A percentile compares a stretch with the other conserved stretches of the same genome.
Conservation (phyloP, 352 stramenopile species). For the Lagenidium sp. region DNA sequence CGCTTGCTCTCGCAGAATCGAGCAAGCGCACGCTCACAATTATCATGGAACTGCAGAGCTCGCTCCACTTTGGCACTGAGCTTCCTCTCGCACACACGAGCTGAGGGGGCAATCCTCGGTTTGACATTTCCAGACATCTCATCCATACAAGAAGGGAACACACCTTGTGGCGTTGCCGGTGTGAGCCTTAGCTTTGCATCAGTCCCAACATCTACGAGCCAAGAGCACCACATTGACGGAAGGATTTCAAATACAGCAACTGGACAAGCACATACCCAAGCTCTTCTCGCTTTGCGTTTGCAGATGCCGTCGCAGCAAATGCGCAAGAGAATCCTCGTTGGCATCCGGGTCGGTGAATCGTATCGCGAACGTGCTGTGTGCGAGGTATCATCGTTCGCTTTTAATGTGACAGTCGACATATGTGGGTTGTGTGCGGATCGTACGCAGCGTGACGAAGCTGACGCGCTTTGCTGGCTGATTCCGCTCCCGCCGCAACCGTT, state of each 20-base stretch:
- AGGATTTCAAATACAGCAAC: too few relatives aligned
- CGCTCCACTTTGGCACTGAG: slow-evolving; percentile 39
- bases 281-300: background rate
- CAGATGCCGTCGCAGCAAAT: slow-evolving; percentile 10
- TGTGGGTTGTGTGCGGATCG: background rate
- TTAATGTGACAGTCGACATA: background rate
- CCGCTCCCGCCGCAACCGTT: slow-evolving; percentile 5
- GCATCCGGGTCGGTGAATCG: slow-evolving; percentile 6
- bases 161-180: too few relatives aligned
- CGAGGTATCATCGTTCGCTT: background rate
- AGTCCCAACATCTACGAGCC: too few relatives aligned
- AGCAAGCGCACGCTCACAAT: slow-evolving; percentile 42
- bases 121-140: too few relatives aligned
- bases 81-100: too few relatives aligned
- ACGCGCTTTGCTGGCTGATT: slow-evolving; percentile 12
- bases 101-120: too few relatives aligned
- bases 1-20: slow-evolving; percentile 33
- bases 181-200: too few relatives aligned
- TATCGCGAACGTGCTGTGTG: slow-evolving; percentile 12
- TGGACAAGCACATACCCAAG: too few relatives aligned
- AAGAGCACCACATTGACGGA: too few relatives aligned
- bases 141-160: too few relatives aligned
- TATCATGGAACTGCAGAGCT: slow-evolving; percentile 37
- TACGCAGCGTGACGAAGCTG: slow-evolving; percentile 18
- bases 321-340: slow-evolving; percentile 4